Evolutionary conservation across 768 basidiomycete species (phyloP).

Genomic region (Suillus placidus): DNA sequence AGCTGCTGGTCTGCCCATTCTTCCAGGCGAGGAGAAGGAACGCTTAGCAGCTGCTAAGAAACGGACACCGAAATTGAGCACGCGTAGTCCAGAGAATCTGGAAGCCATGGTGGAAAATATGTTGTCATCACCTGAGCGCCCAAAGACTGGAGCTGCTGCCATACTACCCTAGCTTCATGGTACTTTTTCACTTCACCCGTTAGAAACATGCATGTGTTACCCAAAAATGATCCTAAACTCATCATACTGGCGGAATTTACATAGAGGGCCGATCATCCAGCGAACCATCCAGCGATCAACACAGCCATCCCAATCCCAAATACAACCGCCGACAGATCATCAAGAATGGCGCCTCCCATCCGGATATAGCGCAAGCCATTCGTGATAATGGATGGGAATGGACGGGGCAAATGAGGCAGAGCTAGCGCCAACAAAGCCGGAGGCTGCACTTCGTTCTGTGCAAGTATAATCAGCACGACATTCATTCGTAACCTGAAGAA

Average conservation of each 20-base stretch:
- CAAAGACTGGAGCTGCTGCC: conserved; percentile 43
- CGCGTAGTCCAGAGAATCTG: conserved; percentile 20
- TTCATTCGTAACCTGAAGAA: not conserved
- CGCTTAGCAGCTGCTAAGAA: conserved; percentile 23
- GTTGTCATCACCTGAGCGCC: conserved; percentile 28
- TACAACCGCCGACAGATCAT: conserved; percentile 70
- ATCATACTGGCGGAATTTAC: conserved; percentile 4
- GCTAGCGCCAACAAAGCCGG: conserved; percentile 61
- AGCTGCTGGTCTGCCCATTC: conserved; percentile 49
- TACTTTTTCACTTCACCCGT: not conserved
- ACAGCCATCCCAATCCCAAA: conserved; percentile 74
- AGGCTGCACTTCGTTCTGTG: conserved; percentile 59
- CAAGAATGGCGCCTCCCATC: conserved; percentile 66
- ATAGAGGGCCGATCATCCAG: conserved; percentile 16
- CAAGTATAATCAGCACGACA: conserved; percentile 13
- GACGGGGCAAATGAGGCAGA: conserved; percentile 67
- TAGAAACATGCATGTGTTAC: conserved; percentile 4
- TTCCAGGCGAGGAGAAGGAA: conserved; percentile 46
- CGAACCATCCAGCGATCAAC: conserved; percentile 52
- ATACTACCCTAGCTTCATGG: conserved; percentile 35
- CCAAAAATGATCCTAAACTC: conserved; percentile 10
- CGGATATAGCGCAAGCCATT: conserved; percentile 68
- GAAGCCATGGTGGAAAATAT: conserved; percentile 34
- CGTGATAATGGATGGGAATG: conserved; percentile 61
- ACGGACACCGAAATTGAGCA: conserved; percentile 15